Base-by-base conservation (phyloP, 23 red algal genomes). In the Gracilaria gracilis region DNA sequence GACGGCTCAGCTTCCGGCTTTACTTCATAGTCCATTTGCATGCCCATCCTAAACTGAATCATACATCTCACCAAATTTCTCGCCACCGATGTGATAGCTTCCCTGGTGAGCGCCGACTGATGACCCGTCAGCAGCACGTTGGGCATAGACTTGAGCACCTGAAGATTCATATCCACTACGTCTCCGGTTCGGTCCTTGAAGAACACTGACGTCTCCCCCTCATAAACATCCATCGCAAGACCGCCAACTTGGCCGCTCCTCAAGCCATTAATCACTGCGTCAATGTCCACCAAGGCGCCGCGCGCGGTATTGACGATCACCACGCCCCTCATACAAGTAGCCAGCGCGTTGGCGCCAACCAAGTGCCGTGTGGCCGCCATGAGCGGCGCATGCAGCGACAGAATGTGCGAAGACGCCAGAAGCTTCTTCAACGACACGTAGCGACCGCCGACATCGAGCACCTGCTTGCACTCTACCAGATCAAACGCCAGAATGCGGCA, bases 81-180 rank as follows among this genome's bases (percentile, higher is more conserved):
- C 0, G 67, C 77, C 49, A 96, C 83, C 27, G 44, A 13, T 32
- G 39, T 66, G 59, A 96, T 59, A 12, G 94, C 94, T 16, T 85
- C 81, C 59, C 50, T 87, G 20, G 94, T 96, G 35, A 96, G 78
- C 24, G 88, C 87, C 49, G 94, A 74, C 28, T 91, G 94, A 57
- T 96, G 94, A 13, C 94, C 86, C 38, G 94, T 96, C 37, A 96
- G 51, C 27, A 96, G 77, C 29, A 96, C 94, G 67, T 96, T 96
- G 27, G 85, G 78, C 51, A 96, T 84, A n/a, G 85, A 79, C 62
- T 75, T 72, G 16, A 96, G 62, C 32, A 86, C 44, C 69, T 82
- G 79, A 53, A 96, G 90, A 46, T 91, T 75, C 57, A 75, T 67
- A 77, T 90, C 78, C 44, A 87, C 48, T 11, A 75, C 64, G 20